phyloP scores from a whole-genome alignment of 2,329 filamentous ascomycete genomes.

The Epichloe gansuensis region DNA sequence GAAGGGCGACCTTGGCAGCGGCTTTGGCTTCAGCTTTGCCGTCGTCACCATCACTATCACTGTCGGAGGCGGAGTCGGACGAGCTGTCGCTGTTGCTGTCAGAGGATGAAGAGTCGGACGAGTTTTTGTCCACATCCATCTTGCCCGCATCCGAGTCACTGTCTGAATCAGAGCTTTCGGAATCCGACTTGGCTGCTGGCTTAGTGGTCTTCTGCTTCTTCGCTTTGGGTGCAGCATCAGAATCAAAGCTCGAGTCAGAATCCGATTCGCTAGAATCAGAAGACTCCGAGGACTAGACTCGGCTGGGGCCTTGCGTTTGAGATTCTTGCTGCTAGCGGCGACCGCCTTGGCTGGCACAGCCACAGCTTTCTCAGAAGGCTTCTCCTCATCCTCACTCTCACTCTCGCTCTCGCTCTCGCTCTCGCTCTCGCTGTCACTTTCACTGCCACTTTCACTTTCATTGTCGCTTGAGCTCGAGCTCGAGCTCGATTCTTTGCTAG shows the following conservation, averaged over 20 bases:
- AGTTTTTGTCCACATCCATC: slow-evolving; percentile 16
- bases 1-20: slow-evolving; percentile 14
- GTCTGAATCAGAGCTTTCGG: slow-evolving; percentile 9
- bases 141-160: slow-evolving; percentile 5
- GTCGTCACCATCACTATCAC: slow-evolving; percentile 3
- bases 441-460: slow-evolving; percentile 14
- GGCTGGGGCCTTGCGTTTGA: slow-evolving; percentile 30
- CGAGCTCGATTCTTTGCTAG: slow-evolving; percentile 18
- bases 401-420: slow-evolving; percentile 17
- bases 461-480: slow-evolving; percentile 23
- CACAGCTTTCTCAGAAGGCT: slow-evolving; percentile 8
- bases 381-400: slow-evolving; percentile 9
- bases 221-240: slow-evolving; percentile 33
- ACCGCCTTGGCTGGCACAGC: slow-evolving; percentile 10
- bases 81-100: slow-evolving; percentile 9
- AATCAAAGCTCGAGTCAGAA: slow-evolving; percentile 29
- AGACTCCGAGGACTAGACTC: slow-evolving; percentile 14
- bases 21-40: slow-evolving; percentile 6
- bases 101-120: slow-evolving; percentile 13
- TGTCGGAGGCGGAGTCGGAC: slow-evolving; percentile 11
- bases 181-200: slow-evolving; percentile 8
- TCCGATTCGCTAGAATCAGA: slow-evolving; percentile 21
- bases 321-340: slow-evolving; percentile 13
- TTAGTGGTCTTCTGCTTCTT: slow-evolving; percentile 39
- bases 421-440: slow-evolving; percentile 14